Percentiles rank a stretch among this genome's conserved stretches.
Conservation (phyloP, 441 rosid species). For the California macrophylla region DNA sequence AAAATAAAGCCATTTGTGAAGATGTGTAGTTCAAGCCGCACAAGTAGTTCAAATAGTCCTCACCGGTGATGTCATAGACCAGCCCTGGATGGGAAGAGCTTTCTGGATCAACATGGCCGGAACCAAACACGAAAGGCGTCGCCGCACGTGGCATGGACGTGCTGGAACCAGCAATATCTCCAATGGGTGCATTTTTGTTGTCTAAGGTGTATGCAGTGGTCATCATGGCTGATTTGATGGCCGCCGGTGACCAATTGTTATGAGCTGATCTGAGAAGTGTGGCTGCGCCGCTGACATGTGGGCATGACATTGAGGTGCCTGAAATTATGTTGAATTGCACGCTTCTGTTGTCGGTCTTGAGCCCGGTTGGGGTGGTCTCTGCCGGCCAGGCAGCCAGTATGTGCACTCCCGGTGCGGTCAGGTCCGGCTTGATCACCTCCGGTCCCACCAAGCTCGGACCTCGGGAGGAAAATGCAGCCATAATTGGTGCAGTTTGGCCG, state of each 20-base stretch:
- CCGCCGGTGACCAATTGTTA: conserved; percentile 52
- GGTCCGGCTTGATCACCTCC: conserved; percentile 49
- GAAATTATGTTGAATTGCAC: conserved; percentile 47
- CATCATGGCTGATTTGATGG: conserved; percentile 55
- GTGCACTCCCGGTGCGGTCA: conserved; percentile 51
- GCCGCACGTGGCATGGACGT: conserved; percentile 16
- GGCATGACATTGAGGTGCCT: conserved; percentile 68
- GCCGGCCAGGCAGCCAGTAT: conserved; percentile 62
- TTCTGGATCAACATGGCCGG: conserved; percentile 44
- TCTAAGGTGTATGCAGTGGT: conserved; percentile 48
- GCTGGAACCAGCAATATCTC: conserved; percentile 22
- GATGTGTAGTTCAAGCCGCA: conserved; percentile 33
- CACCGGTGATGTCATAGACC: conserved; percentile 31
- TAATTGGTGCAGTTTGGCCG: conserved; percentile 38
- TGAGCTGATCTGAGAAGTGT: conserved; percentile 44
- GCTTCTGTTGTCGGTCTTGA: conserved; percentile 34
- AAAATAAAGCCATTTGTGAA: conserved; percentile 22
- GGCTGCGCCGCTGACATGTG: conserved; percentile 52
- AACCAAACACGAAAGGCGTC: conserved; percentile 41
- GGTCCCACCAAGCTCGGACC: conserved; percentile 41
- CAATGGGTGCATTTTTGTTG: conserved; percentile 34
- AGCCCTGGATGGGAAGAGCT: conserved; percentile 46
- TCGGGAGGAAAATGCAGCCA: conserved; percentile 55
- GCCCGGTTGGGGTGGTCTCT: conserved; percentile 26
- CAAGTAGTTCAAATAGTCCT: conserved; percentile 28